Evolutionary conservation across 192 early-diverging fungal species (phyloP).

Genomic region (Cetraspora pellucida): DNA sequence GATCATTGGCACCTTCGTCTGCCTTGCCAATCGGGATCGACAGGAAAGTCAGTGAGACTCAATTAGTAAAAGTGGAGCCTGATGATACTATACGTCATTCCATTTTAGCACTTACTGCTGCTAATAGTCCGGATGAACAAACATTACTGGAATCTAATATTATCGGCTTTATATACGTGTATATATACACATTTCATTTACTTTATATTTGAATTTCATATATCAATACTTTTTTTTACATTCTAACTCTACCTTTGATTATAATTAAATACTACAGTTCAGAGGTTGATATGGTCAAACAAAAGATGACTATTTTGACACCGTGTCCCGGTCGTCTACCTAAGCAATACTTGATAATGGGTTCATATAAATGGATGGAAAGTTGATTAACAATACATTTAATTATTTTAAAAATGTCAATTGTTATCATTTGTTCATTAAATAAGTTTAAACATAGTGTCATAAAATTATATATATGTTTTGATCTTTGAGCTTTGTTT

Average conservation of each 20-base stretch:
- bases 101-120: conserved; percentile 80
- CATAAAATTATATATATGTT: no score
- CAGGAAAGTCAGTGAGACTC: conserved; percentile 75
- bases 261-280: conserved; percentile 43
- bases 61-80: conserved; percentile 77
- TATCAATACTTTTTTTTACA: not conserved
- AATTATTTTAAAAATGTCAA: no score
- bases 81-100: conserved; percentile 83
- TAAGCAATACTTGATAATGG: conserved; percentile 81
- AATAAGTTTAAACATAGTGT: no score
- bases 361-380: conserved; percentile 92
- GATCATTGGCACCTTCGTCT: conserved; percentile 81
- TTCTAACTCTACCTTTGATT: not conserved
- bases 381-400: not conserved
- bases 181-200: conserved; percentile 36
- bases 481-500: no score
- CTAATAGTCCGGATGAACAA: conserved; percentile 50
- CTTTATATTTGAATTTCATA: no score
- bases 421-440: no score
- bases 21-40: conserved; percentile 89
- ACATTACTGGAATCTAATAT: conserved; percentile 67
- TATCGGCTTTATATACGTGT: conserved; percentile 85
- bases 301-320: conserved; percentile 80
- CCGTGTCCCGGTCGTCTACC: conserved; percentile 89
- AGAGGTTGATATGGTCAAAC: conserved; percentile 79